A percentile compares a stretch with the other conserved stretches of the same genome.
These are phyloP conservation scores for Vanilla planifolia DNA, from an alignment of 106 monocot species.

Conservation along the genomic window DNA sequence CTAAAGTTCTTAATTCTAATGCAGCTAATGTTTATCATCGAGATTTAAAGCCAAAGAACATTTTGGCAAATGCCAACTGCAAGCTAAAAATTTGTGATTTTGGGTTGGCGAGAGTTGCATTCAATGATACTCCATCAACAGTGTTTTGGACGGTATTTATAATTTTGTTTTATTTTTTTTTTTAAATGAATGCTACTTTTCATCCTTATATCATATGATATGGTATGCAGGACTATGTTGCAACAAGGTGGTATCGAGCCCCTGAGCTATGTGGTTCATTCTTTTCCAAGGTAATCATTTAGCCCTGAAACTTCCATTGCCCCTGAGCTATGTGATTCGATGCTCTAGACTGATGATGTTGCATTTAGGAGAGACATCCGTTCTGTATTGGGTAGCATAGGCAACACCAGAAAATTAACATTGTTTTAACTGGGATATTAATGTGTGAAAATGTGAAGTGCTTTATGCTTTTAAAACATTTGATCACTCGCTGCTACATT, in stretches of 20 bases:
- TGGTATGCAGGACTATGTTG: slow-evolving; percentile 80
- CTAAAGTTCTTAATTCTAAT: slow-evolving; percentile 2
- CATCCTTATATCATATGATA: background rate
- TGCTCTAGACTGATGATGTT: no score
- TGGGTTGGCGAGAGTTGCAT: slow-evolving; percentile 88
- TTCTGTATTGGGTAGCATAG: background rate
- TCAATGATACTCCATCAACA: slow-evolving; percentile 72
- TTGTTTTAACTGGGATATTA: background rate
- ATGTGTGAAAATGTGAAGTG: no score
- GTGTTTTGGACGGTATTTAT: slow-evolving; percentile 58
- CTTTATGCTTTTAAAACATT: no score
- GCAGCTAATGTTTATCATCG: slow-evolving; percentile 94
- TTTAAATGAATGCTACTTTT: background rate
- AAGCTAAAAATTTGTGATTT: slow-evolving; percentile 94
- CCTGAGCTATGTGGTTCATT: slow-evolving; percentile 92
- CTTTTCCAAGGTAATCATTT: slow-evolving; percentile 58
- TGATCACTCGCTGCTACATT: no score
- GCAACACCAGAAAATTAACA: background rate
- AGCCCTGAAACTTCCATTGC: background rate
- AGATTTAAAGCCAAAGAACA: slow-evolving; percentile 88
- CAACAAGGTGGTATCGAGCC: slow-evolving; percentile 94
- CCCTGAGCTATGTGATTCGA: background rate
- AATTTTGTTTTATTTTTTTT: background rate
- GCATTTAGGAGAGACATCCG: no score
- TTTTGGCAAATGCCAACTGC: slow-evolving; percentile 88